Evolutionary conservation across 306 rosid genomes (phyloP), one percentile per base, ranked within the genome.

Genomic region (Casuarina glauca): DNA sequence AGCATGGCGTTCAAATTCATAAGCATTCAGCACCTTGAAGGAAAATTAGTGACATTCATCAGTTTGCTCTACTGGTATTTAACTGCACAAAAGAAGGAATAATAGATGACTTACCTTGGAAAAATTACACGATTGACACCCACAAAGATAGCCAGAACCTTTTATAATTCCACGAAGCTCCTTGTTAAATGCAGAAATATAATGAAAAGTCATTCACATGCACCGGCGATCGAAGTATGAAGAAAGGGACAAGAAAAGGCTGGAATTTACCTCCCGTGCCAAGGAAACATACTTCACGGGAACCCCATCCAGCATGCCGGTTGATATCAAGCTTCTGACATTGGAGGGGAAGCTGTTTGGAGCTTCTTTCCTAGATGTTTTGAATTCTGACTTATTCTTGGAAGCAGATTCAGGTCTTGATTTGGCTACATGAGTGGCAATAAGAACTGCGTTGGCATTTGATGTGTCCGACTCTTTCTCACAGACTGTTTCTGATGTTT

Each of bases 81-180:
- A 26, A 39, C 49, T 5, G 39, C 45, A 57, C 71, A 77, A 74
- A 73, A 46, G 54, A 77, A 63, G 72, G 36, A 79, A 19, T 6
- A 58, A 43, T 10, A 62, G 63, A 70, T 49, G 42, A 74, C 86
- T 74, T 62, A 90, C 94, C 88, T 89, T 89, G 7, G 97, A 39
- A 83, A 79, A 85, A 69, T 88, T 82, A 82, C 97, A 91, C 6
- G 87, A 77, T 72, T 88, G 90, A 84, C 97, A 93, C 44, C 91
- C 94, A 84, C 97, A 93, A 54, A 91, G 96, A 83, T 93, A 93
- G 84, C 93, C 92, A 15, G 93, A 80, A 75, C 97, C 97, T 86
- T 87, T 93, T 76, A 93, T 91, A 74, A 88, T 86, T 67, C 95
- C 98, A 13, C 87, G 90, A 84, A 91, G 97, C 84, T 89, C 94